Base-by-base conservation (phyloP, 257 asterid species). In the Solanum gandarillasii region DNA sequence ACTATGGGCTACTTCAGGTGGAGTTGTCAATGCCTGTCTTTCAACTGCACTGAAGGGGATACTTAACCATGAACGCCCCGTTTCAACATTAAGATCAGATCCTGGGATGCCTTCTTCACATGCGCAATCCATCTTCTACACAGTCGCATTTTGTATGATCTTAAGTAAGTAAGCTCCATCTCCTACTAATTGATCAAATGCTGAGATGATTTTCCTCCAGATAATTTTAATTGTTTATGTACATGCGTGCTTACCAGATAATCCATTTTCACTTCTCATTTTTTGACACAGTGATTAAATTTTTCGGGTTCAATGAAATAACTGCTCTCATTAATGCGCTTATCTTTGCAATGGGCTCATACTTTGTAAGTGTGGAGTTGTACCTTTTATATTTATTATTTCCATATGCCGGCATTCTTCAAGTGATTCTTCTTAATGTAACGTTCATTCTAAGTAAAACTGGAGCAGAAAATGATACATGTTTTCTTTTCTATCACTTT, bases 101-200 rank as follows among this genome's bases (percentile, higher is more conserved):
- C 99, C 98, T 0, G 99, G 99, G 82, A 95, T 96, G 99, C 98
- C 99, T 27, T 96, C 99, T 65, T 93, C 98, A 31, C 99, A 95
- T 86, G 96, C 98, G 0, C 98, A 94, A 76, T 88, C 95, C 87
- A 92, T 96, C 87, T 92, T 90, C 87, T 96, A 86, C 82, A 87
- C 91, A 3, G 35, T 92, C 36, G 78, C 89, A 23, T 94, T 92
- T 83, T 78, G 91, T 91, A 86, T 87, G 78, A 35, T 93, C 31
- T 94, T 96, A 39, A 72, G 99, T 97, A 39, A 76, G 99, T 96
- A 93, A 87, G 88, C 68, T 83, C 62, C 0, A 55, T 55, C 60
- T 35, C 36, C 62, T 39, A 13, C 29, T 11, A 29, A 39, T 86
- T 75, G 36, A 32, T 16, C 58, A 52, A 23, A 39, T 85, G 12